Percentiles rank a stretch among this genome's conserved stretches.
Conservation (phyloP, 257 asterid species). For the Sherardia arvensis region DNA sequence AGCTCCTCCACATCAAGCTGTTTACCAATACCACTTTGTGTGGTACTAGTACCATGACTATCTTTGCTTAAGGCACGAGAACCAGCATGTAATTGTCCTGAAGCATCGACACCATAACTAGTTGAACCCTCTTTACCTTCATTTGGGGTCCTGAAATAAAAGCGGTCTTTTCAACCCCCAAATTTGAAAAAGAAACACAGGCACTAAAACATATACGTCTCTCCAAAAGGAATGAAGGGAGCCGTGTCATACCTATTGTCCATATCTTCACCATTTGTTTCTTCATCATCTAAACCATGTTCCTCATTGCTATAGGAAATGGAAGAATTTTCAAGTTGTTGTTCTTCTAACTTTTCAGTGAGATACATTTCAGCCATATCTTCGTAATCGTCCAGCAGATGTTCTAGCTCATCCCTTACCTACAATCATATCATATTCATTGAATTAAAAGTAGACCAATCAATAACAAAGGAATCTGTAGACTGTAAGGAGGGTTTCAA, state of each 20-base stretch:
- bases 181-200: not conserved
- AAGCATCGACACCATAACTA: conserved; percentile 28
- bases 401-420: conserved; percentile 98
- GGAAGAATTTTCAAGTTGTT: conserved; percentile 58
- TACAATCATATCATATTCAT: conserved; percentile 8
- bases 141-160: conserved; percentile 38
- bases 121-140: conserved; percentile 39
- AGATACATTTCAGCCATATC: conserved; percentile 99
- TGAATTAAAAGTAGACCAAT: not conserved
- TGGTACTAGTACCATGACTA: conserved; percentile 67
- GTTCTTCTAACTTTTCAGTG: conserved; percentile 65
- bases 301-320: conserved; percentile 50
- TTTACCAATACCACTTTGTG: conserved; percentile 38
- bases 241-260: conserved; percentile 53
- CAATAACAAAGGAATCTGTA: no score
- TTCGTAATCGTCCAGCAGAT: conserved; percentile 88
- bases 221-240: not conserved
- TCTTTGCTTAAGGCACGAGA: conserved; percentile 42
- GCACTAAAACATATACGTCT: not conserved
- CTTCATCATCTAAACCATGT: conserved; percentile 48
- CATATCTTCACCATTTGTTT: conserved; percentile 28
- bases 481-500: no score
- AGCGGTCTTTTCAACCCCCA: not conserved
- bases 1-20: conserved; percentile 76
- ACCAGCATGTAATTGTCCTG: conserved; percentile 45